Percentiles rank a stretch among this genome's conserved stretches.
Evolutionary conservation across 1,284 basidiomycete genomes (phyloP).

Genomic region (Ustilago crameri): DNA sequence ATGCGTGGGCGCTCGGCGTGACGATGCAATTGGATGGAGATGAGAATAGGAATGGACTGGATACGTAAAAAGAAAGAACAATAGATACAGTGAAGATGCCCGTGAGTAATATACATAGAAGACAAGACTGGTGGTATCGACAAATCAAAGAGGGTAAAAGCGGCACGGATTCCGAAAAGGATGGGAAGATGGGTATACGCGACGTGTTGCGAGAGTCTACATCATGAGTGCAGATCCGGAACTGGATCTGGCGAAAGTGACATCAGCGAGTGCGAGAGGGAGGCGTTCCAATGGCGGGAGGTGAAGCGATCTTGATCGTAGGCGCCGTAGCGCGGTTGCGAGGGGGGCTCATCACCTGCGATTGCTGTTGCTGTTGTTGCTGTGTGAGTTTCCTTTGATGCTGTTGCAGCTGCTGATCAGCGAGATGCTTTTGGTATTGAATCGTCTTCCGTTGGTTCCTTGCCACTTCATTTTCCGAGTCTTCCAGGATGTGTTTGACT

Average conservation of each 20-base stretch:
- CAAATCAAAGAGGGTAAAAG: neutral
- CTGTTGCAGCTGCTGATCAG: slow-evolving; percentile 41
- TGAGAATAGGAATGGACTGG: too few species aligned
- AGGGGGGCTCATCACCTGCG: slow-evolving; percentile 24
- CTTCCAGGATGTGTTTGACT: slow-evolving; percentile 36
- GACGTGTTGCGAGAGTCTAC: too few species aligned
- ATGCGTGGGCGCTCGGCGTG: too few species aligned
- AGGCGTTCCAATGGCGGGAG: slow-evolving; percentile 1
- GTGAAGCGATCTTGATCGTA: slow-evolving; percentile 20
- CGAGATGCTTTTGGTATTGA: slow-evolving; percentile 43
- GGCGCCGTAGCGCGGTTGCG: slow-evolving; percentile 13
- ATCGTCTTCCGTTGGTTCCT: slow-evolving; percentile 38
- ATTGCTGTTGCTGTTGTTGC: slow-evolving; percentile 14
- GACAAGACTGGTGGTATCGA: too few species aligned
- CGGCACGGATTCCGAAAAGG: neutral
- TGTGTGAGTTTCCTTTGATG: slow-evolving; percentile 19
- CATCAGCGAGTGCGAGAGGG: neutral
- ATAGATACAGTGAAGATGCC: too few species aligned
- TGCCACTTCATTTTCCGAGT: slow-evolving; percentile 34
- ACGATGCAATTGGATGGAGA: too few species aligned
- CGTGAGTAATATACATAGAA: too few species aligned
- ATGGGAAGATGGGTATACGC: too few species aligned
- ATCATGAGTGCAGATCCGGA: neutral
- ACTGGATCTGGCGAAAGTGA: neutral
- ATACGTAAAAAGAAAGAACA: too few species aligned